These are phyloP conservation scores for Zymoseptoria brevis DNA, from an alignment of 2,329 filamentous ascomycete species.

Conservation along the genomic window DNA sequence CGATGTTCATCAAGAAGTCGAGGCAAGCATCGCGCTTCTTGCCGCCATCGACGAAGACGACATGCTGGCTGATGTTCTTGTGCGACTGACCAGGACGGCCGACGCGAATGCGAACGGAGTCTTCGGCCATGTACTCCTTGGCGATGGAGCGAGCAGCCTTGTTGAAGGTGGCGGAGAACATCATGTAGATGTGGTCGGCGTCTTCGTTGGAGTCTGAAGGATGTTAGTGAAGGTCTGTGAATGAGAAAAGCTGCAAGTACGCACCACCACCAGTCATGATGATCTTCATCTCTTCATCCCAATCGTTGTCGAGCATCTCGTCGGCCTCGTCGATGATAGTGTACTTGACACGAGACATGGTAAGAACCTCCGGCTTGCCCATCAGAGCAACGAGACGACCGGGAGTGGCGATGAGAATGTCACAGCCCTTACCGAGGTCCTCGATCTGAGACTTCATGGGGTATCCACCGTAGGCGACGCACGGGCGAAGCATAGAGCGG, in stretches of 20 bases:
- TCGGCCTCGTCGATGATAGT: constrained; percentile 90
- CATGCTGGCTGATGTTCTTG: constrained; percentile 68
- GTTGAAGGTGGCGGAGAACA: constrained; percentile 95
- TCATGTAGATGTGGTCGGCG: constrained; percentile 59
- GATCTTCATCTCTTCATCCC: constrained; percentile 65
- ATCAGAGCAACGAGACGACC: constrained; percentile 84
- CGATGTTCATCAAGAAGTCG: constrained; percentile 58
- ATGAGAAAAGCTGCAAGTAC: constrained; percentile 23
- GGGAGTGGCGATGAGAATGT: constrained; percentile 79
- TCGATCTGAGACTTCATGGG: constrained; percentile 61
- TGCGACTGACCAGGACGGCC: constrained; percentile 75
- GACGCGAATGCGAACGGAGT: constrained; percentile 73
- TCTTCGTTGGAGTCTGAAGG: constrained; percentile 62
- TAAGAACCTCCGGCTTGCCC: constrained; percentile 58
- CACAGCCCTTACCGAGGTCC: constrained; percentile 75
- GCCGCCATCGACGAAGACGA: constrained; percentile 58
- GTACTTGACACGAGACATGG: constrained; percentile 68
- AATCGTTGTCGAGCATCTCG: constrained; percentile 73
- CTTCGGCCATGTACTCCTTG: constrained; percentile 62
- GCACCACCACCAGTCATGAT: constrained; percentile 76
- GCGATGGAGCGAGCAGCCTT: constrained; percentile 70
- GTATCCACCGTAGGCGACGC: constrained; percentile 79
- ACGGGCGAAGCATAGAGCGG: constrained; percentile 86
- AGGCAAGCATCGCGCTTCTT: constrained; percentile 64
- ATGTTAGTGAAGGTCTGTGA: too few species aligned